Conservation (phyloP, 495 filamentous ascomycete genomes). For the Stereocaulon alpinum region DNA sequence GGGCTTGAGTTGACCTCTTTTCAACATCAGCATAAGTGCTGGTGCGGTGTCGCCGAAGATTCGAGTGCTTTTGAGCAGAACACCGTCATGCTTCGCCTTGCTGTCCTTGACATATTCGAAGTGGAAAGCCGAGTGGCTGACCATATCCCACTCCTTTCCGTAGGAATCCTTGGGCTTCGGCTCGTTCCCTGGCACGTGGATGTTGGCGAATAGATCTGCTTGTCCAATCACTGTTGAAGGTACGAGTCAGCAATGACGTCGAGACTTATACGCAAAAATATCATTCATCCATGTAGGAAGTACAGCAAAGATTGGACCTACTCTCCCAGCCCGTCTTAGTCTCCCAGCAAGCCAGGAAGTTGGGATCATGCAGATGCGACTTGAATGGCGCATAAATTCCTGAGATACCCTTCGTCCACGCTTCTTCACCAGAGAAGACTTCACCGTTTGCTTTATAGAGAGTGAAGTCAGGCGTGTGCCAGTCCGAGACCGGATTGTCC, state of each 20-base stretch:
- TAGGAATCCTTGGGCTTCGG: background rate
- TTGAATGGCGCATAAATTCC: background rate
- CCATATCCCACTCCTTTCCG: background rate
- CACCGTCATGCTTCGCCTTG: background rate
- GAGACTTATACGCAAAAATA: no score
- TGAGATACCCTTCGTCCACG: background rate
- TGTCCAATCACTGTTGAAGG: background rate
- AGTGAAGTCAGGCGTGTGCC: background rate
- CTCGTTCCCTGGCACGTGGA: background rate
- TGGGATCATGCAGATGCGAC: background rate
- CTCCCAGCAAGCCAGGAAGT: background rate
- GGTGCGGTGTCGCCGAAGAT: constrained; percentile 14
- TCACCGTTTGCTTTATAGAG: background rate
- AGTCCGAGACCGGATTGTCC: background rate
- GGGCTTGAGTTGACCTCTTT: background rate
- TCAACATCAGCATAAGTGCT: background rate
- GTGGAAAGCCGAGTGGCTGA: background rate
- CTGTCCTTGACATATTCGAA: constrained; percentile 6
- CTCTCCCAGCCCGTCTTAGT: background rate
- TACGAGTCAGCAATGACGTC: background rate
- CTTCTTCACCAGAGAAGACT: background rate
- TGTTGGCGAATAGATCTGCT: no score
- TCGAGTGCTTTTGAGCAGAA: background rate
- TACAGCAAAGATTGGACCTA: background rate
- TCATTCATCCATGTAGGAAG: no score